Base-by-base conservation (phyloP, 345 rosid genomes). In the Euphorbia pulcherrima region DNA sequence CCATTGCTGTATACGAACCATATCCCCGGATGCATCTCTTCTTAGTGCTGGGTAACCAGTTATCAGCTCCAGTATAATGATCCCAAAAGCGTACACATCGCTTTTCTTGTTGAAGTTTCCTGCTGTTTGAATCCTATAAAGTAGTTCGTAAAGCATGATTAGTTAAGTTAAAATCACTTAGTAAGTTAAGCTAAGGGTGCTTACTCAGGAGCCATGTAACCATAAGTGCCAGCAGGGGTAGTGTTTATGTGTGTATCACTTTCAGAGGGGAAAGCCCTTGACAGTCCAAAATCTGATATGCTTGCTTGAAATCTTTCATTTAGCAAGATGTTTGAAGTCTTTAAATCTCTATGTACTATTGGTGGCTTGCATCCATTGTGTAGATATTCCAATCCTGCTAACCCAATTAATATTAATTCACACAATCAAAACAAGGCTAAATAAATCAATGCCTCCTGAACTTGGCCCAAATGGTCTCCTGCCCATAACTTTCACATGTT, bases 81-180 rank as follows among this genome's bases (percentile, higher is more conserved):
- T 70, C 26, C 88, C 86, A 18, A 83, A 84, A 28, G 86, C 80
- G 72, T 78, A 86, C 11, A 86, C 83, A 62, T 86, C 90, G 30
- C 88, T 86, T 74, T 80, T 84, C 81, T 75, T 68, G 0, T 37
- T 68, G 10, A 33, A 87, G 55, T 71, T 33, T 33, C 37, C 78
- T 81, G 51, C 70, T 64, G 7, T 73, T 35, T 24, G 37, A 1
- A 7, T 7, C 37, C 37, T 33, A 33, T 33, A 33, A 44, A 44
- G 48, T 44, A 8, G 5, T 33, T 44, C 3, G 48, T 2, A 44
- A 9, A 14, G 10, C 16, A 40, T 40, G 12, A 33, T 68, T 44
- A 13, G 1, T 65, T 23, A 60, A 60, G 30, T 54, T 44, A 17
- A 44, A 2, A 44, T 4, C 10, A 44, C 16, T 11, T 10, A 44